Base-by-base conservation (phyloP, 805 yeast species). In the Crinitomyces ghanaensis region DNA sequence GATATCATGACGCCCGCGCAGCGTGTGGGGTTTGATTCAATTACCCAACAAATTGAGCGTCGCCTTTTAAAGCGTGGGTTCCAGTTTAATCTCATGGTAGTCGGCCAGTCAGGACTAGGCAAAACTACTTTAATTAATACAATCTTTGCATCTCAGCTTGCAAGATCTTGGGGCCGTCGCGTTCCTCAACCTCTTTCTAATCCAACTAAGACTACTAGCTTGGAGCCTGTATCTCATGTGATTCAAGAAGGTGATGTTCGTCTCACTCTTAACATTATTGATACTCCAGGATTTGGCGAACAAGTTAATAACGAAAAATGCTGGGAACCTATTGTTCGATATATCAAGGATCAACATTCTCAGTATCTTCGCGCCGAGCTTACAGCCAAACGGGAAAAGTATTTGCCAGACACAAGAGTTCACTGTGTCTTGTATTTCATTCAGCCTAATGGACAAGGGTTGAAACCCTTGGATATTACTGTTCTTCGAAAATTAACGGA, bases 251-350 rank as follows among this genome's bases (percentile, higher is more conserved):
- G 84, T 56, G 81, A 80, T 44, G 97, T 91, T 37, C 74, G 77
- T 41, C 72, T 91, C 54, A 78, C 78, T 49, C 63, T 91, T 43
- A 86, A 84, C 49, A 75, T 91, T 36, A 82, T 91, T 53, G 98
- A 91, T 56, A 91, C 98, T 3, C 97, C 97, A 14, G 97, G 97
- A 11, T 91, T 84, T 65, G 97, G 95, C 25, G 98, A 91, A 65
- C 95, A 82, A 61, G 80, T 91, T 45, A 82, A 85, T 63, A 86
- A 86, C 59, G 93, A 82, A 50, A 81, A 79, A 59, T 85, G 93
- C 60, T 88, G 96, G 95, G 97, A 86, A 49, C 95, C 95, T 34
- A 76, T 86, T 42, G 77, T 86, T 44, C 84, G 83, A 60, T 86
- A 85, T 61, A 83, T 86, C 55, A 86, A 86, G 62, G 96, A 86